A percentile compares a stretch with the other conserved stretches of the same genome.
Conservation (phyloP, 2,329 filamentous ascomycete species). For the Fusarium camptoceras region DNA sequence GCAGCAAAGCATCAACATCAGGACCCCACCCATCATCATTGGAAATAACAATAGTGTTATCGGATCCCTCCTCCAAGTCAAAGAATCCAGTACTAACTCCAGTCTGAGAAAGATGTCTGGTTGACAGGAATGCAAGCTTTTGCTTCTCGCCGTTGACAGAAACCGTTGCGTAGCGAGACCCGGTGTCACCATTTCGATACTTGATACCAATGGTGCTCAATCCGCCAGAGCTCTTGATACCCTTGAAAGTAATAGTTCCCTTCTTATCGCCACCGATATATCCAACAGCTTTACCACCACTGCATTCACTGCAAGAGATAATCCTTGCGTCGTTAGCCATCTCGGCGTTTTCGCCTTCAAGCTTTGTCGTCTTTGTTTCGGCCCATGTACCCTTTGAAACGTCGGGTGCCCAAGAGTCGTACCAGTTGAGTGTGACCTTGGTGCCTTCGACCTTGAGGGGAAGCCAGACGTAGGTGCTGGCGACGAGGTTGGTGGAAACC, state of each 20-base stretch:
- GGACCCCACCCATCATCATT: conserved; percentile 55
- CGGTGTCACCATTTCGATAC: conserved; percentile 66
- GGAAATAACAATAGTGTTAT: conserved; percentile 62
- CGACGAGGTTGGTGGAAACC: conserved; percentile 68
- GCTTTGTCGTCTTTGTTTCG: conserved; percentile 58
- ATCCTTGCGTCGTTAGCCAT: conserved; percentile 59
- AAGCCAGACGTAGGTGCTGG: conserved; percentile 74
- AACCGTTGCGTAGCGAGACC: conserved; percentile 64
- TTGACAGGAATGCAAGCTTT: conserved; percentile 66
- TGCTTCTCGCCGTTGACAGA: conserved; percentile 65
- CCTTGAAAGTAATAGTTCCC: conserved; percentile 61
- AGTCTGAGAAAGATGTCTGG: conserved; percentile 52
- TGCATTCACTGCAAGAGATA: conserved; percentile 64
- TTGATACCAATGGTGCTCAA: conserved; percentile 65
- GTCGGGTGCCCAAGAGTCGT: conserved; percentile 67
- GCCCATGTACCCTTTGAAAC: conserved; percentile 57
- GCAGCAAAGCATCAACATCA: conserved; percentile 61
- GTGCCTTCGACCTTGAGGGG: conserved; percentile 66
- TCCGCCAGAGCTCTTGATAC: conserved; percentile 58
- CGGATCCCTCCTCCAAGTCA: conserved; percentile 59
- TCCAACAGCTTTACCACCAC: conserved; percentile 61
- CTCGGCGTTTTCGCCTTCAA: conserved; percentile 64
- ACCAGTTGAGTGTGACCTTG: conserved; percentile 62
- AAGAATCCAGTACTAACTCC: conserved; percentile 60
- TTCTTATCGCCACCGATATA: conserved; percentile 64